A percentile compares a stretch with the other conserved stretches of the same genome.
Conservation (phyloP, 2,329 filamentous ascomycete species). For the Colletotrichum truncatum region DNA sequence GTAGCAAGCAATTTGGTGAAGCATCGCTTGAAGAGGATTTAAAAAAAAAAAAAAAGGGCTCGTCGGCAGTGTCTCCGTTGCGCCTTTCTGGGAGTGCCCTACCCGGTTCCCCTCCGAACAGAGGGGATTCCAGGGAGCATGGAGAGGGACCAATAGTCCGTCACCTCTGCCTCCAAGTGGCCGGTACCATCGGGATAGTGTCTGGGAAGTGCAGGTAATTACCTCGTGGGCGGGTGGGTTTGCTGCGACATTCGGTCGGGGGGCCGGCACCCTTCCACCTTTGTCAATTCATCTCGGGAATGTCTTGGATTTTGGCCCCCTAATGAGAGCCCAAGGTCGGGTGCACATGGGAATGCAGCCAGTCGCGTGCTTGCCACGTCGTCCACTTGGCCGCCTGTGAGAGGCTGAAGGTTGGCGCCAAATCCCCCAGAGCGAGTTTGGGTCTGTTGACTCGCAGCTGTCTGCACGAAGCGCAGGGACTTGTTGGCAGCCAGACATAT, state of each 20-base stretch:
- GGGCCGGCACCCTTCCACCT: background rate
- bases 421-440: background rate
- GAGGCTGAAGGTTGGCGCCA: conserved; percentile 32
- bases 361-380: conserved; percentile 32
- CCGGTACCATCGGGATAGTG: conserved; percentile 11
- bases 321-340: conserved; percentile 7
- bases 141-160: conserved; percentile 6
- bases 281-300: background rate
- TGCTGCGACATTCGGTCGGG: conserved; percentile 10
- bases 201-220: conserved; percentile 16
- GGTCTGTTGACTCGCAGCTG: conserved; percentile 13
- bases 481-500: background rate
- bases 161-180: conserved; percentile 1
- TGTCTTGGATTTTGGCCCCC: conserved; percentile 18
- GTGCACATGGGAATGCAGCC: conserved; percentile 11
- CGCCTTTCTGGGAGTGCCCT: background rate
- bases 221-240: conserved; percentile 23
- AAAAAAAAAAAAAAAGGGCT: background rate
- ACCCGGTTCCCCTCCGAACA: background rate
- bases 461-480: background rate
- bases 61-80: background rate
- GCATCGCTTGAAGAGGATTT: no score
- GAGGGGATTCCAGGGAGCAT: conserved; percentile 6
- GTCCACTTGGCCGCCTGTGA: conserved; percentile 41
- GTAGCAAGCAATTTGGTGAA: background rate